A percentile compares a stretch with the other conserved stretches of the same genome.
These are phyloP conservation scores for Takashimella koratensis DNA, from an alignment of 1,284 basidiomycete species.

Conservation along the genomic window DNA sequence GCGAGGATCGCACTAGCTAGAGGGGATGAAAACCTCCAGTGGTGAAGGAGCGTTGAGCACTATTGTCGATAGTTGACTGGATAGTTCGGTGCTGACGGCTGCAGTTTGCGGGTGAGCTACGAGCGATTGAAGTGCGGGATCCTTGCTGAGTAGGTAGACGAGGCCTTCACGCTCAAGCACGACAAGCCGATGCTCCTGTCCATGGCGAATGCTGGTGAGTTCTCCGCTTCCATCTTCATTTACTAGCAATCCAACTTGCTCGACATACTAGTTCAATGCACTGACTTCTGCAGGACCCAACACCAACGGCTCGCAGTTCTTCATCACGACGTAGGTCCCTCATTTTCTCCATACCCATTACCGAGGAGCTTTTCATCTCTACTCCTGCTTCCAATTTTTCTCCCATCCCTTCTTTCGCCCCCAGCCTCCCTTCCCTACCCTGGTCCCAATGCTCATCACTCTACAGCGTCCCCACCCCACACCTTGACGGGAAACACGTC, in stretches of 20 bases:
- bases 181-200: constrained; percentile 76
- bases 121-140: neutral
- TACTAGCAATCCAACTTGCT: neutral
- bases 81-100: neutral
- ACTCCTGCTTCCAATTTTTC: neutral
- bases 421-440: constrained; percentile 4
- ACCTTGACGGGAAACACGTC: constrained; percentile 69
- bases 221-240: neutral
- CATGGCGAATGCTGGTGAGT: constrained; percentile 68
- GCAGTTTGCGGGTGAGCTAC: constrained; percentile 22
- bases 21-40: too few relatives aligned
- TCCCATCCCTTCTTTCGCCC: neutral
- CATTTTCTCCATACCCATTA: too few relatives aligned
- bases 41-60: too few relatives aligned
- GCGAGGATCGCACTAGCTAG: too few relatives aligned
- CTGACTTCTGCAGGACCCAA: too few relatives aligned
- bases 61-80: too few relatives aligned
- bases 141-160: constrained; percentile 56
- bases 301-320: constrained; percentile 63
- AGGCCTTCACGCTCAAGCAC: constrained; percentile 80
- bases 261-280: constrained; percentile 40
- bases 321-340: constrained; percentile 50
- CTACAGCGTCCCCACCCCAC: constrained; percentile 50
- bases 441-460: too few relatives aligned
- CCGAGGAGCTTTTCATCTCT: too few relatives aligned